Evolutionary conservation across 1,284 basidiomycete genomes (phyloP), one percentile per base, ranked within the genome.

Genomic region (Violaceomyces palustris): DNA sequence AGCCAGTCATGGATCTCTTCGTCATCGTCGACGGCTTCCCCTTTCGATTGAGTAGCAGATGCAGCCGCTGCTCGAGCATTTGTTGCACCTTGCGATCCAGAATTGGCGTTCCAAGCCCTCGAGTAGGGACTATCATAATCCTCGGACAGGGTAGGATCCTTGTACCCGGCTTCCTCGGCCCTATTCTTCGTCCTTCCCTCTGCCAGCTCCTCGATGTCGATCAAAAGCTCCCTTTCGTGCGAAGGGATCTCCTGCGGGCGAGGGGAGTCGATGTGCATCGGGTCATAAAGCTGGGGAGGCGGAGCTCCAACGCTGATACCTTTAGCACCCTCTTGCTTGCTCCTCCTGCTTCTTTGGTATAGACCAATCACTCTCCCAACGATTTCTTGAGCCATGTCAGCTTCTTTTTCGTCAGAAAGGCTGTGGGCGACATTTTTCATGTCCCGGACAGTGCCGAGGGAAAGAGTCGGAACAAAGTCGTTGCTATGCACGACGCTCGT

Each of bases 381-480:
- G 40, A 79, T 78, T 57, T 79, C 77, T 42, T 77, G 75, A 12
- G 77, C 76, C 3, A 77, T 43, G 19, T 54, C 58, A 11, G 56
- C 63, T 24, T 68, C 68, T 14, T 29, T 43, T 34, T 61, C 53
- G 18, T 58, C 44, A 3, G 12, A 21, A 10, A 68, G 44, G 2
- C 50, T 54, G 19, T 54, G 51, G 3, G 78, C 76, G 25, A 78
- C 71, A 50, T 75, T 77, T 61, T 76, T 77, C 31, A 79, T 68
- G 59, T 79, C 78, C 29, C 75, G 69, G 17, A 79, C 59, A 7
- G 74, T 67, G 6, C 78, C 78, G 23, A 79, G 64, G 27, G 74
- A 76, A 0, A 79, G 64, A 0, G 69, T 70, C 6, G 75, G 73
- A 1, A 76, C 69, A 11, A 76, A 64, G 47, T 76, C 75, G 51